A percentile compares a stretch with the other conserved stretches of the same genome.
These are phyloP conservation scores for Phytophthora macrochlamydospora DNA, from an alignment of 352 stramenopile genomes.

Conservation along the genomic window DNA sequence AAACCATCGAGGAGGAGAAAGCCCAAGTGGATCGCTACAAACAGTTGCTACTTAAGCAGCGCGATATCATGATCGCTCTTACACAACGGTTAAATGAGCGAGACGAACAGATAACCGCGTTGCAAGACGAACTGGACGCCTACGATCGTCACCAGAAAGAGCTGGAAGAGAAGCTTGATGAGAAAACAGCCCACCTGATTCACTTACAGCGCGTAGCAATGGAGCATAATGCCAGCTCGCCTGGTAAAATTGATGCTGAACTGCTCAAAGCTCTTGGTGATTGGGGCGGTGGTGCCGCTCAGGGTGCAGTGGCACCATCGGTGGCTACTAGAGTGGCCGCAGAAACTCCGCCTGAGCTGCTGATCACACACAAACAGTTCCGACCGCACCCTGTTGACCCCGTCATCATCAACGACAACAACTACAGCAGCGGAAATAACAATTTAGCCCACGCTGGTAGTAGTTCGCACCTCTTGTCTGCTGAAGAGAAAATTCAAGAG, in stretches of 20 bases:
- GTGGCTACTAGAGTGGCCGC: conserved; percentile 1
- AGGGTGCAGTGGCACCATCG: conserved; percentile 6
- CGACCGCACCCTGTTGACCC: conserved; percentile 48
- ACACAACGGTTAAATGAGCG: conserved; percentile 95
- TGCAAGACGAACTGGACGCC: conserved; percentile 95
- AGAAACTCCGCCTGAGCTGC: conserved; percentile 35
- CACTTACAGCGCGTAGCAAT: conserved; percentile 92
- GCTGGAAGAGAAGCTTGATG: conserved; percentile 93
- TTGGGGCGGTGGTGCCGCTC: conserved; percentile 38
- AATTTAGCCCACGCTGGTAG: conserved; percentile 16
- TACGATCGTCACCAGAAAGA: conserved; percentile 93
- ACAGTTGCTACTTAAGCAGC: conserved; percentile 95
- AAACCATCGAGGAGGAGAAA: conserved; percentile 95
- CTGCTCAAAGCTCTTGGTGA: conserved; percentile 72
- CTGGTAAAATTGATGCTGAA: conserved; percentile 61
- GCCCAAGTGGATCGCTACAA: conserved; percentile 96
- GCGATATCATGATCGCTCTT: conserved; percentile 97
- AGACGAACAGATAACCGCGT: conserved; percentile 95
- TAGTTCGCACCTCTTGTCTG: conserved; percentile 52
- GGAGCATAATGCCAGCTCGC: conserved; percentile 82
- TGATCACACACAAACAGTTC: conserved; percentile 78
- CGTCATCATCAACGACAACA: conserved; percentile 49
- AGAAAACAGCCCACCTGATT: conserved; percentile 94
- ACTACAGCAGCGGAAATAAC: conserved; percentile 29
- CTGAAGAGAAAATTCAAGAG: conserved; percentile 87